Percentiles rank a stretch among this genome's conserved stretches.
phyloP scores from a whole-genome alignment of 176 grass and related monocot species.

The Carex scoparia region DNA sequence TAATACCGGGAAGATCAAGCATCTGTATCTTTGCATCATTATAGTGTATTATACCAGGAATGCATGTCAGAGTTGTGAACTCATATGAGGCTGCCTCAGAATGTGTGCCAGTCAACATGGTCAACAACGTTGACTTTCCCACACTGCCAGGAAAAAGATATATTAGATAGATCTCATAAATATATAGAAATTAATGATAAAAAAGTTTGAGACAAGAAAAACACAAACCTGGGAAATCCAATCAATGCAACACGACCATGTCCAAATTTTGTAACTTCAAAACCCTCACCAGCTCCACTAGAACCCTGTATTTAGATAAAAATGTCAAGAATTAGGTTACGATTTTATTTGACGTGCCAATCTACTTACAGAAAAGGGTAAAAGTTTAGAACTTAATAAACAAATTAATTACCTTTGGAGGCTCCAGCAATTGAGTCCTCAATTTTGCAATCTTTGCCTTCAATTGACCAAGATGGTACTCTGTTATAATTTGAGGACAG shows the following conservation, averaged over 20 bases:
- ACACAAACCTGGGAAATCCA: constrained; percentile 87
- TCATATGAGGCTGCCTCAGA: constrained; percentile 99
- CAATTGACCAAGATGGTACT: constrained; percentile 97
- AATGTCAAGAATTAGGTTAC: background rate
- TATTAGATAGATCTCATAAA: background rate
- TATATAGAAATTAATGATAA: background rate
- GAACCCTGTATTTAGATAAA: constrained; percentile 51
- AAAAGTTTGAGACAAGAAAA: background rate
- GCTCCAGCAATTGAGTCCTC: constrained; percentile 94
- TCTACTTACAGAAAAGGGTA: background rate
- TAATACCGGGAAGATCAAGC: constrained; percentile 99
- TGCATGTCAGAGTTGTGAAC: constrained; percentile 98
- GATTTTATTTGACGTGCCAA: background rate
- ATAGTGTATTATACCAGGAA: constrained; percentile 96
- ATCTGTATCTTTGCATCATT: constrained; percentile 99
- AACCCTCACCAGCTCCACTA: constrained; percentile 84
- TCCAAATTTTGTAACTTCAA: constrained; percentile 99
- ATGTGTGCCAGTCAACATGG: constrained; percentile 94
- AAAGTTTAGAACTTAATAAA: background rate
- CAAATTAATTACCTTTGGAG: constrained; percentile 72
- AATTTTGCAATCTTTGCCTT: constrained; percentile 98
- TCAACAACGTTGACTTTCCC: constrained; percentile 97
- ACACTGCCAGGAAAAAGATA: constrained; percentile 56
- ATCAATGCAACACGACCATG: constrained; percentile 98
- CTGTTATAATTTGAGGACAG: constrained; percentile 30